Base-by-base conservation (phyloP, 352 stramenopile genomes). In the Phytophthora fragariae region DNA sequence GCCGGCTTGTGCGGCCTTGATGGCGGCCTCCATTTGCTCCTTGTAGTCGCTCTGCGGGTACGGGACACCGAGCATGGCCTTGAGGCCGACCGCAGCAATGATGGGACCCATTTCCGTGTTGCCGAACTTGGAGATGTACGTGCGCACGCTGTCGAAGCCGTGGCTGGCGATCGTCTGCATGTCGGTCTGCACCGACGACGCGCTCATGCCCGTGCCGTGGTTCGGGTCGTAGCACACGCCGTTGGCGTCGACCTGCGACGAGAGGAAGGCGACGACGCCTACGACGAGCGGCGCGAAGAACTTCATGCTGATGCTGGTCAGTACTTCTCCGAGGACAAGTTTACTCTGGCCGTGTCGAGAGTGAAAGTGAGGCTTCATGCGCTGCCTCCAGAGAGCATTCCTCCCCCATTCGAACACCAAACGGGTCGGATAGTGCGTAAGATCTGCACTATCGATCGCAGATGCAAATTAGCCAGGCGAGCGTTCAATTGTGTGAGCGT, bases 191-290 rank as follows among this genome's bases (percentile, higher is more conserved):
- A 84, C 79, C 17, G 75, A 72, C 9, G 44, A 64, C 12, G 65
- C 77, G 46, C 68, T 75, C 74, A 84, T 88, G 67, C 52, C 58
- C 10, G 54, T 66, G 59, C 58, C 62, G 71, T 74, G 67, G 60
- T 74, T 74, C 15, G 83, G 83, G 77, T 90, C 81, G 59, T 81
- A 90, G 77, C 83, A 90, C 27, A 90, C 81, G 29, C 83, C 83
- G 44, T 87, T 84, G 46, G 83, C 83, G 41, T 88, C 67, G 14
- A 70, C 68, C 50, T 73, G 49, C 37, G 73, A 70, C 41, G 68
- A 69, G 44, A 81, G 56, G 65, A 80, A 66, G 39, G 81, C 76
- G 62, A 79, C 70, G 53, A 70, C 65, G 37, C 68, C 68, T 31
- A 69, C 52, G 29, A 82, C 14, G 50, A 83, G 59, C 24, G 59